Evolutionary conservation across 176 grass and related monocot species (phyloP).

Genomic region (Bonia amplexicaulis): DNA sequence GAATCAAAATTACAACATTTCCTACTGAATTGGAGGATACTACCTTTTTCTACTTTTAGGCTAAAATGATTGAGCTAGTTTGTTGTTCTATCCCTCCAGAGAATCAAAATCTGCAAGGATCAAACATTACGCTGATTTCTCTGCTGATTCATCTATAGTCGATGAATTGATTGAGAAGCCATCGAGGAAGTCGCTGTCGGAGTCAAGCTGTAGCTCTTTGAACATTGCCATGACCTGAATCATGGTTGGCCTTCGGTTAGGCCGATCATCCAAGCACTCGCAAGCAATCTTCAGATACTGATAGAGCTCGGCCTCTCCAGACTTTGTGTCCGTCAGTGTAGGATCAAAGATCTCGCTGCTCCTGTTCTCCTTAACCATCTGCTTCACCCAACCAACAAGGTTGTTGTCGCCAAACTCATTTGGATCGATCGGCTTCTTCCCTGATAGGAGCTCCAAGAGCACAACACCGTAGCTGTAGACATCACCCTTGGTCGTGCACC

Average conservation of each 20-base stretch:
- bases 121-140: conserved; percentile 48
- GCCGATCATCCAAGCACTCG: conserved; percentile 78
- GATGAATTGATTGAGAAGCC: conserved; percentile 48
- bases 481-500: conserved; percentile 90
- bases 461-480: conserved; percentile 96
- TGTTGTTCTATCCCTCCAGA: conserved; percentile 30
- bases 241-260: conserved; percentile 72
- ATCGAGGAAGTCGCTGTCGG: conserved; percentile 73
- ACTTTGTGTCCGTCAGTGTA: conserved; percentile 38
- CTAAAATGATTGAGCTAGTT: conserved; percentile 40
- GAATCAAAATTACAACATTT: conserved; percentile 32
- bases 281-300: conserved; percentile 84
- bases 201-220: conserved; percentile 78
- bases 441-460: conserved; percentile 90
- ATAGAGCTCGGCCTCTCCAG: conserved; percentile 60
- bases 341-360: conserved; percentile 74
- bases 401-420: conserved; percentile 87
- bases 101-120: conserved; percentile 42
- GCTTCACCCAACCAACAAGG: conserved; percentile 90
- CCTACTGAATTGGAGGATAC: conserved; percentile 20
- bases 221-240: conserved; percentile 99
- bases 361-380: conserved; percentile 79
- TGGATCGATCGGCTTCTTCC: conserved; percentile 89
- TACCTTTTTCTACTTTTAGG: background rate
- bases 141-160: conserved; percentile 64